phyloP scores from a whole-genome alignment of 768 basidiomycete species.

The Auricularia sp. region DNA sequence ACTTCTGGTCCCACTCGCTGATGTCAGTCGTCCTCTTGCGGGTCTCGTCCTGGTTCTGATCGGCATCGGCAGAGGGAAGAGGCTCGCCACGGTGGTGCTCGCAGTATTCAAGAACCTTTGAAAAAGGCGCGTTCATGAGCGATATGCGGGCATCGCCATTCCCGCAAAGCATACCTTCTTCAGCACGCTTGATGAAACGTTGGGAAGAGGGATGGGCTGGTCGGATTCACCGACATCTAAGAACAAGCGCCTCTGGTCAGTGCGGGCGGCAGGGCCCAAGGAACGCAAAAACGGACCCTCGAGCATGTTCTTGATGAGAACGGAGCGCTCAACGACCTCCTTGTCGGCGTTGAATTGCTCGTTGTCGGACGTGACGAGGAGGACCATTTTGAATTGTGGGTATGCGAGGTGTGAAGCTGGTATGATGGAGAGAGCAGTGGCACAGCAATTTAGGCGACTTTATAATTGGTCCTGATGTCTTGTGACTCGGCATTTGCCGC shows the following conservation, averaged over 20 bases:
- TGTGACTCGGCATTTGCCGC: too few species aligned
- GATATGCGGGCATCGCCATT: not conserved
- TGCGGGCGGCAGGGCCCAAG: not conserved
- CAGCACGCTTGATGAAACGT: slow-evolving; percentile 84
- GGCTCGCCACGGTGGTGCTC: slow-evolving; percentile 97
- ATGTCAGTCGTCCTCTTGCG: slow-evolving; percentile 98
- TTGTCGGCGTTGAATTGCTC: slow-evolving; percentile 90
- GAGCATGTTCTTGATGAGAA: slow-evolving; percentile 99
- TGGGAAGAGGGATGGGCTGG: slow-evolving; percentile 89
- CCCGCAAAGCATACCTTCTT: slow-evolving; percentile 83
- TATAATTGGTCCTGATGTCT: too few species aligned
- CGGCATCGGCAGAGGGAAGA: slow-evolving; percentile 74
- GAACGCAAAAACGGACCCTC: slow-evolving; percentile 30
- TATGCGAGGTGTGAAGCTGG: too few species aligned
- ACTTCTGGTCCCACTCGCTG: slow-evolving; percentile 98
- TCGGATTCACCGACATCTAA: slow-evolving; percentile 90
- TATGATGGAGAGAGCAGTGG: too few species aligned
- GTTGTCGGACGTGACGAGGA: slow-evolving; percentile 88
- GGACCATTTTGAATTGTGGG: slow-evolving; percentile 45
- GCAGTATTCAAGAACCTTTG: slow-evolving; percentile 96
- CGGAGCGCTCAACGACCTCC: slow-evolving; percentile 89
- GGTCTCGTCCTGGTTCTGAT: slow-evolving; percentile 80
- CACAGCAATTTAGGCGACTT: too few species aligned
- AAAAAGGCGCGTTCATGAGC: not conserved
- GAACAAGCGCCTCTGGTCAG: not conserved